phyloP scores from a whole-genome alignment of 208 protist species.

The Wallacemonas sp. region DNA sequence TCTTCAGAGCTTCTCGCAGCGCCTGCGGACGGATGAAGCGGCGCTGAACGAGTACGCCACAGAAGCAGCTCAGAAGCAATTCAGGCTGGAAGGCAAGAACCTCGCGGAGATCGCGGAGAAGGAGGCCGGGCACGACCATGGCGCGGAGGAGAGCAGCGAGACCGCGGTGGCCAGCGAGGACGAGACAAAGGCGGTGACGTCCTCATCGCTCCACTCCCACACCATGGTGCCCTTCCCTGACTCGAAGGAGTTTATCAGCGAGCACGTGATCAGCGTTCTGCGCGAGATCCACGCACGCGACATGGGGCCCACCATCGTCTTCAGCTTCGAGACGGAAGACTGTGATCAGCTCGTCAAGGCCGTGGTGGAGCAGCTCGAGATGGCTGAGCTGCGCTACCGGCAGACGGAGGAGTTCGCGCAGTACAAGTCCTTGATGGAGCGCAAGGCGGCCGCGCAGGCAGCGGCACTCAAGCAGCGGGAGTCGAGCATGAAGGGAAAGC shows the following conservation, averaged over 20 bases:
- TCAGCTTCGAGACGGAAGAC: conserved; percentile 87
- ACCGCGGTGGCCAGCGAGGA: too few species aligned
- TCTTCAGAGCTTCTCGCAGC: conserved; percentile 66
- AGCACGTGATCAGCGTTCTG: conserved; percentile 88
- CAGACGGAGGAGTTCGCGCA: conserved; percentile 85
- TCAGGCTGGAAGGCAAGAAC: conserved; percentile 11
- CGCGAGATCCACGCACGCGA: conserved; percentile 82
- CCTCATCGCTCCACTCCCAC: neutral
- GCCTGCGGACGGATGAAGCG: conserved; percentile 71
- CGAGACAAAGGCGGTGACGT: conserved; percentile 7
- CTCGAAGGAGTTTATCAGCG: conserved; percentile 79
- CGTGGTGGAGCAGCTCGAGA: conserved; percentile 77
- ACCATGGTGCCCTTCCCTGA: conserved; percentile 54
- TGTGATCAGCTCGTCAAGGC: conserved; percentile 87
- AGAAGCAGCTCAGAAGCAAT: conserved; percentile 34
- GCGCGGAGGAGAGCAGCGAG: neutral
- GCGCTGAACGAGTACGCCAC: conserved; percentile 63
- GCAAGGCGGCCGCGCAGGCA: conserved; percentile 61
- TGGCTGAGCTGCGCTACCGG: conserved; percentile 74
- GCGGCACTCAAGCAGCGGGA: conserved; percentile 63
- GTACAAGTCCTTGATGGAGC: conserved; percentile 68
- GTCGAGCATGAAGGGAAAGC: conserved; percentile 78
- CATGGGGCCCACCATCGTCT: conserved; percentile 91
- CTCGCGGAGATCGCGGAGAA: neutral
- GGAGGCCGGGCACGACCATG: neutral